phyloP scores from a whole-genome alignment of 345 rosid genomes.

The Sonneratia caseolaris region DNA sequence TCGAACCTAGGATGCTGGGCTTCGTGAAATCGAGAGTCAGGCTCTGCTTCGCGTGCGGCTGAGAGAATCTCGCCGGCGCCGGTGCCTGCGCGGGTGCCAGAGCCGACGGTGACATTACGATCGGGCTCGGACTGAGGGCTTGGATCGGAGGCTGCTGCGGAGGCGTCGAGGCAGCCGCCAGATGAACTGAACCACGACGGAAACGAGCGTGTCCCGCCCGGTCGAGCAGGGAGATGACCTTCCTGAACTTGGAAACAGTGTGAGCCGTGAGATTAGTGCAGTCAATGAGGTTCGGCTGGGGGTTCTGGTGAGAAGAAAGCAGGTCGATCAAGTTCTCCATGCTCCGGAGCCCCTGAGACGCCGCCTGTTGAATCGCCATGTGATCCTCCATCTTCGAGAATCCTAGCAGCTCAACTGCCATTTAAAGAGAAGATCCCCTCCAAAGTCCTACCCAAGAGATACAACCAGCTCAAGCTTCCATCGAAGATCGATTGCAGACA shows the following conservation, averaged over 20 bases:
- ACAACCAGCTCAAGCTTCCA: conserved; percentile 7
- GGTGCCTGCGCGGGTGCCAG: conserved; percentile 1
- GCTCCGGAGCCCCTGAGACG: conserved; percentile 72
- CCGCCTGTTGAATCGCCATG: conserved; percentile 74
- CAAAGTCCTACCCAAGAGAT: background rate
- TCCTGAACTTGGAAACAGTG: conserved; percentile 72
- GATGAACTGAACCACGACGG: conserved; percentile 58
- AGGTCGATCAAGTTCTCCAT: conserved; percentile 70
- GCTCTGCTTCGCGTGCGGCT: conserved; percentile 38
- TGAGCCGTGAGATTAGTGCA: conserved; percentile 53
- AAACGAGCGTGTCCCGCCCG: conserved; percentile 92
- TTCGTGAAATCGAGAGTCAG: conserved; percentile 79
- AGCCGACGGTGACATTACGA: background rate
- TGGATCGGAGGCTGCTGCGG: conserved; percentile 6
- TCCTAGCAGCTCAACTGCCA: conserved; percentile 63
- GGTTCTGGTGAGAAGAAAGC: conserved; percentile 32
- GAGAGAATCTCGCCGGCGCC: conserved; percentile 30
- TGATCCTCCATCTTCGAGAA: conserved; percentile 61
- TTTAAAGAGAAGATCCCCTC: conserved; percentile 1
- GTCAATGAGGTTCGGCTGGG: conserved; percentile 34
- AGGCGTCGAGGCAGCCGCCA: conserved; percentile 21
- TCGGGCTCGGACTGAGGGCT: background rate
- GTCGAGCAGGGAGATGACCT: conserved; percentile 60
- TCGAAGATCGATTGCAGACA: background rate
- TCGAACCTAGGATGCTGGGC: conserved; percentile 36